A percentile compares a stretch with the other conserved stretches of the same genome.
These are phyloP conservation scores for Rhizopogon salebrosus DNA, from an alignment of 768 basidiomycete genomes.

Conservation along the genomic window DNA sequence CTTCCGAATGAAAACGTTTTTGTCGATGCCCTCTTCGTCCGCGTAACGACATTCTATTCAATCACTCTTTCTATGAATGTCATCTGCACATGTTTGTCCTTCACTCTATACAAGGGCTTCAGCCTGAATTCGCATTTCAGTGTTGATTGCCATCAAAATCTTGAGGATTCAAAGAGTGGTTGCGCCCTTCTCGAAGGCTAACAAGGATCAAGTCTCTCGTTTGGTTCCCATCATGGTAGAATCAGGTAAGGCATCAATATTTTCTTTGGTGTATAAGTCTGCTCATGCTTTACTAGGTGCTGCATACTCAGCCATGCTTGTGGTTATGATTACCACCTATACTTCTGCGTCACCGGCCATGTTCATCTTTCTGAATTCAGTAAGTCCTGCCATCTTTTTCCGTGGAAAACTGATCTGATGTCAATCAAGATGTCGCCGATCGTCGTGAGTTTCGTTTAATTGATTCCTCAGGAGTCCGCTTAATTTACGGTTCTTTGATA, in stretches of 20 bases:
- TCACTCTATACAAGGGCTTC: neutral
- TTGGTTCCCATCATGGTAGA: slow-evolving; percentile 14
- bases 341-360: slow-evolving; percentile 8
- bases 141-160: slow-evolving; percentile 18
- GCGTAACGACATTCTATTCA: slow-evolving; percentile 20
- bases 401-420: neutral
- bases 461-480: neutral
- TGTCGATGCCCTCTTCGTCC: slow-evolving; percentile 11
- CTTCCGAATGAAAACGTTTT: slow-evolving; percentile 17
- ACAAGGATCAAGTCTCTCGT: slow-evolving; percentile 5
- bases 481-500: neutral
- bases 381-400: neutral
- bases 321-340: slow-evolving; percentile 14
- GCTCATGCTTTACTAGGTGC: slow-evolving; percentile 5
- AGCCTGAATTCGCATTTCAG: slow-evolving; percentile 4
- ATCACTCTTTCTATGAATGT: slow-evolving; percentile 20
- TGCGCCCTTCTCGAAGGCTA: slow-evolving; percentile 1
- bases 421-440: slow-evolving; percentile 9
- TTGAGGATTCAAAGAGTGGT: slow-evolving; percentile 17
- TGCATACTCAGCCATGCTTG: slow-evolving; percentile 12
- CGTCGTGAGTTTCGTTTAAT: slow-evolving; percentile 9
- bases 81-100: slow-evolving; percentile 21
- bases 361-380: slow-evolving; percentile 15
- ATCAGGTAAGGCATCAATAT: slow-evolving; percentile 11
- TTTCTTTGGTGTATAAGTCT: too few species aligned